Evolutionary conservation across 2,329 filamentous ascomycete genomes (phyloP), one percentile per base, ranked within the genome.

Genomic region (Onygena corvina): DNA sequence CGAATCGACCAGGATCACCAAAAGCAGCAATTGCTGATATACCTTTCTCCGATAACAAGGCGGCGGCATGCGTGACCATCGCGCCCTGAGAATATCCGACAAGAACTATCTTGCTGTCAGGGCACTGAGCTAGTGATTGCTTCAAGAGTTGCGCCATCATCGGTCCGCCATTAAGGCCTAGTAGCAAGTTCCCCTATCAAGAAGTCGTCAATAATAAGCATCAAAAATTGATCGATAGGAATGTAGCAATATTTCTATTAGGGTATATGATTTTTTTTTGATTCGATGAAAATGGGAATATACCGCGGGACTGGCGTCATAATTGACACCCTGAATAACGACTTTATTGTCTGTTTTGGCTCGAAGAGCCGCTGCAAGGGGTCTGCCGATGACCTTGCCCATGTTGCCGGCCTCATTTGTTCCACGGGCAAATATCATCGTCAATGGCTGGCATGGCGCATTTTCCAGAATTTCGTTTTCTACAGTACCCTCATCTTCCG

Each of bases 361-460:
- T 34, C 56, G 51, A 33, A 66, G 49, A 16, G 59, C 50, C 2
- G 48, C 52, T 0, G 59, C 62, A 2, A 66, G 57, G 2, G 64
- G 61, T 1, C 68, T 69, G 1, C 69, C 69, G 25, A 68, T 58
- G 5, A 70, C 58, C 0, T 57, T 58, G 5, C 69, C 69, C 56
- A 72, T 67, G 51, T 71, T 72, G 2, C 69, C 69, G 2, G 55
- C 23, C 53, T 71, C 69, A 8, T 56, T 58, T 1, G 66, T 70
- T 14, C 68, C 68, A 25, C 68, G 67, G 12, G 68, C 68, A 48
- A 68, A 71, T 47, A 71, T 66, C 47, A 71, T 61, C 2, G 68
- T 71, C 54, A 70, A 53, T 2, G 63, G 61, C 44, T 68, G 62
- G 59, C 69, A 71, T 57, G 60, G 65, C 16, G 52, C 59, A 51